phyloP scores from a whole-genome alignment of 192 early-diverging fungal genomes.

The Jimgerdemannia lactiflua region DNA sequence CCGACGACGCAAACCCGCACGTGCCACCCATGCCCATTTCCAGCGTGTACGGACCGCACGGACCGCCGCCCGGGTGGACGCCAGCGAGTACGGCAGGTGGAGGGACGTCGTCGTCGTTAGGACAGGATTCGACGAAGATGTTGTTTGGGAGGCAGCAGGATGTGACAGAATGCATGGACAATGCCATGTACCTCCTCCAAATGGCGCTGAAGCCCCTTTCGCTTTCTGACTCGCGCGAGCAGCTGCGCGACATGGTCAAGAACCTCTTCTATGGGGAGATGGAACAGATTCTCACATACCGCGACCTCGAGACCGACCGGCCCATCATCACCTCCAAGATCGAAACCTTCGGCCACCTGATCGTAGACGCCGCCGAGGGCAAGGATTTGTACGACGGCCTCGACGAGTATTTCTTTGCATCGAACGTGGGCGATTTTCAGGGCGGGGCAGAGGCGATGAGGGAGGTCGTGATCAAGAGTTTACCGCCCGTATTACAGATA shows the following conservation, averaged over 20 bases:
- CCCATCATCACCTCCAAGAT: slow-evolving; percentile 30
- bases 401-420: slow-evolving; percentile 56
- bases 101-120: background rate
- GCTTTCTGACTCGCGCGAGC: slow-evolving; percentile 7
- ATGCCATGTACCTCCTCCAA: slow-evolving; percentile 58
- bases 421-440: slow-evolving; percentile 23
- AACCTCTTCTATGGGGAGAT: slow-evolving; percentile 53
- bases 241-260: slow-evolving; percentile 26
- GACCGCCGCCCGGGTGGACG: background rate
- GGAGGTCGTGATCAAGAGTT: slow-evolving; percentile 43
- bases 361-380: slow-evolving; percentile 45
- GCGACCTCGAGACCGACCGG: slow-evolving; percentile 30
- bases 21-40: background rate
- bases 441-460: slow-evolving; percentile 27
- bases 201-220: slow-evolving; percentile 50
- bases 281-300: slow-evolving; percentile 33
- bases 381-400: slow-evolving; percentile 51
- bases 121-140: slow-evolving; percentile 24
- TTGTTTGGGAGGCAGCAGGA: slow-evolving; percentile 67
- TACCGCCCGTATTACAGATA: slow-evolving; percentile 71
- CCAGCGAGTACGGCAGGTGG: background rate
- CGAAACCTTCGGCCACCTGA: slow-evolving; percentile 45
- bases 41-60: background rate
- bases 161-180: slow-evolving; percentile 75
- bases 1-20: background rate